Conservation (phyloP, 139 green algal genomes). For the Haematococcus sp. region DNA sequence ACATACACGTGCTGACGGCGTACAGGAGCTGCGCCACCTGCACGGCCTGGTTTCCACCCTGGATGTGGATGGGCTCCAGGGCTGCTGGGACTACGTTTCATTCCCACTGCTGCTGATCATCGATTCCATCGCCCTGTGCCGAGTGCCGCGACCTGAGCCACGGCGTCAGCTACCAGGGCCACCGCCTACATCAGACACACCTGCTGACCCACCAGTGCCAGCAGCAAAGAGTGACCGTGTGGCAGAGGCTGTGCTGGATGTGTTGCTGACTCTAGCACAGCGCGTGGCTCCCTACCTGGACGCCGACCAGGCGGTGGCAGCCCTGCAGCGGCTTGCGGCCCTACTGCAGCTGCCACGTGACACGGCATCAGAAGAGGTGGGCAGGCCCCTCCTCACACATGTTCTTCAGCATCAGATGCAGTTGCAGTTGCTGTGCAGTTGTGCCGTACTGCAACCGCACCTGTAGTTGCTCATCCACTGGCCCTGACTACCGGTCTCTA, state of each 20-base stretch:
- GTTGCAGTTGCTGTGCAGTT: too few species aligned
- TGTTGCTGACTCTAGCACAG: conserved; percentile 23
- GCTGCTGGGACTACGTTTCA: conserved; percentile 67
- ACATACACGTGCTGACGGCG: neutral
- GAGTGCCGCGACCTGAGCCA: conserved; percentile 1
- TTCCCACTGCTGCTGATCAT: conserved; percentile 68
- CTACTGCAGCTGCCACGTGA: conserved; percentile 34
- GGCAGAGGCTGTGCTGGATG: conserved; percentile 47
- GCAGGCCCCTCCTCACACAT: too few species aligned
- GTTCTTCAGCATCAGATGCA: too few species aligned
- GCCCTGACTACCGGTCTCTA: too few species aligned
- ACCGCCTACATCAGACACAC: neutral
- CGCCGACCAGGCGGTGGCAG: conserved; percentile 16
- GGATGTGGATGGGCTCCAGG: conserved; percentile 33
- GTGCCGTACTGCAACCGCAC: too few species aligned
- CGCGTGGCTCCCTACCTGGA: neutral
- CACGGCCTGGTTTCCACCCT: conserved; percentile 2
- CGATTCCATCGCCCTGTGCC: conserved; percentile 40
- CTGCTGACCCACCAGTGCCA: conserved; percentile 5
- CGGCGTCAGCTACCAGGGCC: neutral
- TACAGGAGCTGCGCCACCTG: conserved; percentile 25
- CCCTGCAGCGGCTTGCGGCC: conserved; percentile 50
- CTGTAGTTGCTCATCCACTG: too few species aligned
- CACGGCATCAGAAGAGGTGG: conserved; percentile 42
- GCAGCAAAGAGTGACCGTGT: conserved; percentile 45